Percentiles rank a stretch among this genome's conserved stretches.
These are phyloP conservation scores for Przewalskia tangutica DNA, from an alignment of 257 asterid species.

Conservation along the genomic window DNA sequence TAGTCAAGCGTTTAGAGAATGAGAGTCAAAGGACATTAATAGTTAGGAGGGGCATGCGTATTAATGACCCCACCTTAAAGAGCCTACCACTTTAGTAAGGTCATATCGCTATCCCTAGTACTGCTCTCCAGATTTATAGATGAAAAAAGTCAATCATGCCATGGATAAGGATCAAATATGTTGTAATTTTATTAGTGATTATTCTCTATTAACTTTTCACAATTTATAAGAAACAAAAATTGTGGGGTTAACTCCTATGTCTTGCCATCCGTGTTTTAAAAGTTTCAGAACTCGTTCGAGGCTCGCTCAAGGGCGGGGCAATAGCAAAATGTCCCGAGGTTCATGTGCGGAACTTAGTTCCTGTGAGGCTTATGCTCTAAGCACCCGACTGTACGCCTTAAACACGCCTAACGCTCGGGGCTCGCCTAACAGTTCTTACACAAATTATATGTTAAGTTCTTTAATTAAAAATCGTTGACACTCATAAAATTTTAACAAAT, in stretches of 20 bases:
- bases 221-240: not conserved
- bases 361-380: too few relatives aligned
- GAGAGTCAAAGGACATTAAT: not conserved
- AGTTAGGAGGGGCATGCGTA: not conserved
- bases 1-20: not conserved
- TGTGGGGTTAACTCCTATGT: not conserved
- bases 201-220: not conserved
- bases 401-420: too few relatives aligned
- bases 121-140: not conserved
- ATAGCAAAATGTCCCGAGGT: too few relatives aligned
- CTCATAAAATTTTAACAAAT: too few relatives aligned
- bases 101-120: not conserved
- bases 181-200: too few relatives aligned
- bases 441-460: too few relatives aligned
- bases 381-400: too few relatives aligned
- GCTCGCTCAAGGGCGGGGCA: too few relatives aligned
- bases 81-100: not conserved
- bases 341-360: too few relatives aligned
- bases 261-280: not conserved
- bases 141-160: not conserved
- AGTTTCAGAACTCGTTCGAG: too few relatives aligned
- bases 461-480: too few relatives aligned
- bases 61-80: not conserved
- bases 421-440: too few relatives aligned
- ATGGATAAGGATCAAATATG: not conserved